phyloP scores from a whole-genome alignment of 805 yeast genomes.

The Myxozyma sirexii region DNA sequence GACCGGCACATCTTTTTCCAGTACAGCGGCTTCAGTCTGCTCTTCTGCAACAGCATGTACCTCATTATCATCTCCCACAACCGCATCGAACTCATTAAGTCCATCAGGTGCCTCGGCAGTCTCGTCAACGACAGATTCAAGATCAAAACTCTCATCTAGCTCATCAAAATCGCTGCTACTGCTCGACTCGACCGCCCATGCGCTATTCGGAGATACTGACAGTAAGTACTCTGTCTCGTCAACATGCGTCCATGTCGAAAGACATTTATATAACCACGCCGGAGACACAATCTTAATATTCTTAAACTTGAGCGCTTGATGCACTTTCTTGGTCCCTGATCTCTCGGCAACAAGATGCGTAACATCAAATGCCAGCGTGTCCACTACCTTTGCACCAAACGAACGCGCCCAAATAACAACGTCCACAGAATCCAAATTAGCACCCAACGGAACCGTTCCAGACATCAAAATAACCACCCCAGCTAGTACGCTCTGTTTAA shows the following conservation, averaged over 20 bases:
- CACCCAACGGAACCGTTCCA: conserved; percentile 87
- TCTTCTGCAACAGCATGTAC: neutral
- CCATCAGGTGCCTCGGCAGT: neutral
- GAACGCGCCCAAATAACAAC: conserved; percentile 90
- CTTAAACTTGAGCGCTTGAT: conserved; percentile 69
- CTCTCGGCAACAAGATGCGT: conserved; percentile 81
- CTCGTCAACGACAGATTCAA: conserved; percentile 9
- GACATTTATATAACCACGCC: conserved; percentile 88
- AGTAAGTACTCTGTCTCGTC: conserved; percentile 57
- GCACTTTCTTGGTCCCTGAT: conserved; percentile 78
- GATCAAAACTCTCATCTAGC: neutral
- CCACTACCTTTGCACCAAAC: conserved; percentile 84
- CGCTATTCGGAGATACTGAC: conserved; percentile 29
- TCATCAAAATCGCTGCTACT: conserved; percentile 12
- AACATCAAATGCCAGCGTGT: conserved; percentile 68
- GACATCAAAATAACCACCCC: conserved; percentile 77
- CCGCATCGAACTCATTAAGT: conserved; percentile 19
- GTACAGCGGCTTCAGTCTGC: neutral
- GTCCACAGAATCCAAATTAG: conserved; percentile 69
- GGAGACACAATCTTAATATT: conserved; percentile 79
- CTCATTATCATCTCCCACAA: conserved; percentile 14
- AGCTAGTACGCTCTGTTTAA: conserved; percentile 68
- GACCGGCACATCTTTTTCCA: neutral
- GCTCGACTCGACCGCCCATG: conserved; percentile 21
- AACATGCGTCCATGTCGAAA: conserved; percentile 74